Evolutionary conservation across 805 yeast species (phyloP), one percentile per base, ranked within the genome.

Genomic region (Debaryomyces prosopidis): DNA sequence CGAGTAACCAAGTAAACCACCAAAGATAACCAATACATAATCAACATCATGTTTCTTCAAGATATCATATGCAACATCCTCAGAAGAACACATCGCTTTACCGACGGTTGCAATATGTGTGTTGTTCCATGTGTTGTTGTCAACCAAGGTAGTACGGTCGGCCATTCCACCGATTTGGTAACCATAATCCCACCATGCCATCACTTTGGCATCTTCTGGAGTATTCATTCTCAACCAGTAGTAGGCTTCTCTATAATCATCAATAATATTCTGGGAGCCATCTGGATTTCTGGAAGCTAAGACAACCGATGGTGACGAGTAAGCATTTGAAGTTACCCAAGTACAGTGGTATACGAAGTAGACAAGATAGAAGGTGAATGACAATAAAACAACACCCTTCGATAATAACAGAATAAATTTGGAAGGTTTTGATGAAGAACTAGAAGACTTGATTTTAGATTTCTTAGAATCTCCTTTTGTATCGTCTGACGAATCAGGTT

Each of bases 101-200:
- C 99, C 99, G 44, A 94, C 99, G 12, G 97, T 90, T 54, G 99
- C 99, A 68, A 94, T 95, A 66, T 94, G 99, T 3, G 99, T 94
- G 75, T 94, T 94, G 67, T 94, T 94, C 99, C 99, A 94, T 9
- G 99, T 94, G 72, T 94, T 94, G 79, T 94, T 94, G 68, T 94
- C 99, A 33, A 95, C 99, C 56, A 94, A 77, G 5, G 99, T 94
- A 52, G 98, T 92, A 63, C 99, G 82, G 70, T 94, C 99, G 38
- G 99, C 99, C 98, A 94, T 94, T 51, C 99, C 99, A 58, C 99
- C 99, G 60, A 94, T 94, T 75, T 94, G 99, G 69, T 94, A 94
- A 44, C 99, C 99, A 63, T 95, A 95, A 75, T 95, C 99, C 99
- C 99, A 94, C 99, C 99, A 94, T 9, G 97, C 85, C 86, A 95